A percentile compares a stretch with the other conserved stretches of the same genome.
phyloP scores from a whole-genome alignment of 768 basidiomycete species.

The Tulasnella sp. region DNA sequence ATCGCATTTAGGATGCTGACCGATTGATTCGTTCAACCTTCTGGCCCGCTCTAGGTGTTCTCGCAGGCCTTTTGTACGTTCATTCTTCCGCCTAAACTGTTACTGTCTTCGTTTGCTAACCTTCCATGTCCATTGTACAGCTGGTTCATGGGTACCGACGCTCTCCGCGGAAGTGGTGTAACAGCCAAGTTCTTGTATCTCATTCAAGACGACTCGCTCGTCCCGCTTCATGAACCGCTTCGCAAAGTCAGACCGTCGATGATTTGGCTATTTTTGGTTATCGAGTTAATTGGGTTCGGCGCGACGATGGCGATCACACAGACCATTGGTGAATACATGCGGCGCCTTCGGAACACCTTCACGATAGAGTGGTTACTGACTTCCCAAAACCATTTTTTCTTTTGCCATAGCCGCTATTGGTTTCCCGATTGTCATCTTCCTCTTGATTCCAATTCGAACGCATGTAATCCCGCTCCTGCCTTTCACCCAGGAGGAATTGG shows the following conservation, averaged over 20 bases:
- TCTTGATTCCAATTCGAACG: conserved; percentile 76
- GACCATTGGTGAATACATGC: conserved; percentile 64
- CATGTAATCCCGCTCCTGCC: conserved; percentile 71
- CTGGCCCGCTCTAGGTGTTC: conserved; percentile 52
- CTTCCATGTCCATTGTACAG: conserved; percentile 44
- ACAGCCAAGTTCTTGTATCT: conserved; percentile 80
- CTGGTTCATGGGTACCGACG: conserved; percentile 92
- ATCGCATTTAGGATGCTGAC: background rate
- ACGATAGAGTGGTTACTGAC: background rate
- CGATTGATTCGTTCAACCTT: background rate
- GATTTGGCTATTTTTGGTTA: conserved; percentile 67
- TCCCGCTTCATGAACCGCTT: conserved; percentile 68
- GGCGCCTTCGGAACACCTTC: background rate
- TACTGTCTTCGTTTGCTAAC: background rate
- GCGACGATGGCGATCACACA: conserved; percentile 90
- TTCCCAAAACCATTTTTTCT: background rate
- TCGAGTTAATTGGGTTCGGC: conserved; percentile 84
- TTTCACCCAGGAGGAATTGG: conserved; percentile 77
- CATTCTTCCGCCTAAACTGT: background rate
- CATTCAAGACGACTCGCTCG: conserved; percentile 68
- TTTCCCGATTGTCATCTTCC: conserved; percentile 85
- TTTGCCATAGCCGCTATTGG: conserved; percentile 72
- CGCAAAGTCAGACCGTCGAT: conserved; percentile 72
- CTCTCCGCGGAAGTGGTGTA: conserved; percentile 79
- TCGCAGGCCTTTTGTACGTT: conserved; percentile 84